Evolutionary conservation across 331 rosid species (phyloP).

Genomic region (Malus hybrid): DNA sequence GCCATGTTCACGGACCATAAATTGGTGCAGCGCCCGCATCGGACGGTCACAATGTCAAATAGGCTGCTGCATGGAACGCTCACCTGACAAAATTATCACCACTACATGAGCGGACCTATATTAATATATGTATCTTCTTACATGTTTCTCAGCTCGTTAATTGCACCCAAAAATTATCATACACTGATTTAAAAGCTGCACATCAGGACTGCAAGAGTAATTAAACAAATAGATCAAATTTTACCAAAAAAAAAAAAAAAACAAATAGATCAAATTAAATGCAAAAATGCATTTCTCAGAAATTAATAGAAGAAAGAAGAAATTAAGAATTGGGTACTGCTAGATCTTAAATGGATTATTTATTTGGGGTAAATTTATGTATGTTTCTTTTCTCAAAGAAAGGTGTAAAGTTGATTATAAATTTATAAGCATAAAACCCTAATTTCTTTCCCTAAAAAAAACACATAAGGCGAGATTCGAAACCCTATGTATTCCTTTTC

Average conservation of each 20-base stretch:
- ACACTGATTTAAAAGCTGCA: background rate
- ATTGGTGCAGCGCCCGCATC: conserved; percentile 99
- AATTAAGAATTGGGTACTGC: background rate
- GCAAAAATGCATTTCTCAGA: background rate
- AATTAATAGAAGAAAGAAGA: background rate
- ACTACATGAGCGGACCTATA: background rate
- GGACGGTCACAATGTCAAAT: conserved; percentile 92
- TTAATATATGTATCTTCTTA: background rate
- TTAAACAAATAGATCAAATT: background rate
- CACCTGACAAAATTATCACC: conserved; percentile 44
- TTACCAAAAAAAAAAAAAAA: too few relatives aligned
- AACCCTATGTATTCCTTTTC: background rate
- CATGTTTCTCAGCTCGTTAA: background rate
- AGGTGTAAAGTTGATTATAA: background rate
- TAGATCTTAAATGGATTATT: background rate
- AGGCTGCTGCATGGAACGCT: conserved; percentile 98
- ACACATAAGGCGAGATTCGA: background rate
- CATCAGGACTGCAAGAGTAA: background rate
- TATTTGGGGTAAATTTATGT: background rate
- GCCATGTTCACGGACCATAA: conserved; percentile 99
- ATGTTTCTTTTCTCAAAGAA: too few relatives aligned
- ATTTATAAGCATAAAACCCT: conserved; percentile 8
- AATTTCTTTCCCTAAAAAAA: background rate
- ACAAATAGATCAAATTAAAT: background rate
- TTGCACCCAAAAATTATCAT: background rate